phyloP scores from a whole-genome alignment of 768 basidiomycete genomes.

The Tricholoma flavovirens region DNA sequence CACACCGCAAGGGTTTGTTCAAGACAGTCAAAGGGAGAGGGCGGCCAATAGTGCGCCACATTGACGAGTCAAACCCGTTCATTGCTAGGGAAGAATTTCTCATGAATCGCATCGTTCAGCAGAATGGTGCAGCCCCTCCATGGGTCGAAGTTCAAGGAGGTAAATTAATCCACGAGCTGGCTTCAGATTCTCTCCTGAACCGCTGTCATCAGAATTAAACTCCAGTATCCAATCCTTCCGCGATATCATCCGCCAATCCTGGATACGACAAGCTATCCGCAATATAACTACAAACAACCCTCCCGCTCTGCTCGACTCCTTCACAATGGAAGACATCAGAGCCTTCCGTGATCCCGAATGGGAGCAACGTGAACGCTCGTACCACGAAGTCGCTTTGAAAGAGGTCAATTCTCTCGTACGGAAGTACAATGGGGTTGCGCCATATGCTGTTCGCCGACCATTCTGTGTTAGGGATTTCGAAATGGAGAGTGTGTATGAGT shows the following conservation, averaged over 20 bases:
- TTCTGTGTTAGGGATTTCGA: conserved; percentile 55
- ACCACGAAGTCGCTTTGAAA: conserved; percentile 62
- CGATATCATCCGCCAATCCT: conserved; percentile 55
- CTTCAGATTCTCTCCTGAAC: not conserved
- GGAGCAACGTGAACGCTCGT: conserved; percentile 60
- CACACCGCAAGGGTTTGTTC: conserved; percentile 62
- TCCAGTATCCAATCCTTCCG: conserved; percentile 56
- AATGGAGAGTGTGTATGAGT: conserved; percentile 47
- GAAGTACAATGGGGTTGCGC: conserved; percentile 76
- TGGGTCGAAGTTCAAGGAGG: conserved; percentile 83
- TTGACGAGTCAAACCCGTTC: conserved; percentile 45
- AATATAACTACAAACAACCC: conserved; percentile 43
- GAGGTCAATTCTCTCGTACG: conserved; percentile 73
- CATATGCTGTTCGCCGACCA: conserved; percentile 66
- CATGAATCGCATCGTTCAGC: conserved; percentile 80
- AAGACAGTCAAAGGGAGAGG: conserved; percentile 65
- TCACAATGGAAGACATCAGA: conserved; percentile 31
- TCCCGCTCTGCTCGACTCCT: conserved; percentile 30
- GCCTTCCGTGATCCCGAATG: conserved; percentile 60
- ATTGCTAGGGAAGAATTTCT: conserved; percentile 76
- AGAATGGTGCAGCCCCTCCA: conserved; percentile 77
- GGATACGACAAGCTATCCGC: conserved; percentile 73
- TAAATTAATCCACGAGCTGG: conserved; percentile 22
- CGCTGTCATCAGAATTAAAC: conserved; percentile 52
- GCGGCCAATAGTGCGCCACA: conserved; percentile 30